Conservation (phyloP, 2,329 filamentous ascomycete genomes). For the Lasiodiplodia theobromae region DNA sequence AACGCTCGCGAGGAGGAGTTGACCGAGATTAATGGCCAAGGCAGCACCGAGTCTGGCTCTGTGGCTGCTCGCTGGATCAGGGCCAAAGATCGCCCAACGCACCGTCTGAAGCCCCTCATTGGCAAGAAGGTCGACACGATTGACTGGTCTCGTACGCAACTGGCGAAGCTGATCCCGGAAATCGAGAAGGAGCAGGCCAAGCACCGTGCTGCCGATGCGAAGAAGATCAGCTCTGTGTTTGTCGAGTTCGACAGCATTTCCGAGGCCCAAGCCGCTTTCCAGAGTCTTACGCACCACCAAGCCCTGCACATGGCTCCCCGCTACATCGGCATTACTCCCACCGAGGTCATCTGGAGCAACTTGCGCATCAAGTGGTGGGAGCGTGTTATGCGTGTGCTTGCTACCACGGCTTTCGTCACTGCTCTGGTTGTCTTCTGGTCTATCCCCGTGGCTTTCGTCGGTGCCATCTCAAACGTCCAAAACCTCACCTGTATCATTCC, state of each 20-base stretch:
- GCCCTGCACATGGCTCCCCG: conserved; percentile 86
- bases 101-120: conserved; percentile 27
- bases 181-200: conserved; percentile 25
- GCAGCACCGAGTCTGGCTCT: conserved; percentile 13
- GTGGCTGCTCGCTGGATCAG: conserved; percentile 27
- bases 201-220: not conserved
- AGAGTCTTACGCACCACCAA: conserved; percentile 85
- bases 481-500: conserved; percentile 68
- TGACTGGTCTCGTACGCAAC: conserved; percentile 27
- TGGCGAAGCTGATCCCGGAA: conserved; percentile 25
- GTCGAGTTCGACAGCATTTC: conserved; percentile 86
- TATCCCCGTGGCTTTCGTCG: conserved; percentile 78
- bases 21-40: conserved; percentile 17
- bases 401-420: conserved; percentile 74
- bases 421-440: conserved; percentile 89
- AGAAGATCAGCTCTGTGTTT: conserved; percentile 69
- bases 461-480: conserved; percentile 83
- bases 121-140: conserved; percentile 30
- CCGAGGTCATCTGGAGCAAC: conserved; percentile 87
- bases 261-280: conserved; percentile 85
- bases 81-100: conserved; percentile 27
- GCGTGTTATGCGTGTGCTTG: conserved; percentile 73
- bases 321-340: conserved; percentile 81
- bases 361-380: conserved; percentile 88
- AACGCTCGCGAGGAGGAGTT: conserved; percentile 22